Base-by-base conservation (phyloP, 805 yeast genomes). In the Teunomyces atbi region DNA sequence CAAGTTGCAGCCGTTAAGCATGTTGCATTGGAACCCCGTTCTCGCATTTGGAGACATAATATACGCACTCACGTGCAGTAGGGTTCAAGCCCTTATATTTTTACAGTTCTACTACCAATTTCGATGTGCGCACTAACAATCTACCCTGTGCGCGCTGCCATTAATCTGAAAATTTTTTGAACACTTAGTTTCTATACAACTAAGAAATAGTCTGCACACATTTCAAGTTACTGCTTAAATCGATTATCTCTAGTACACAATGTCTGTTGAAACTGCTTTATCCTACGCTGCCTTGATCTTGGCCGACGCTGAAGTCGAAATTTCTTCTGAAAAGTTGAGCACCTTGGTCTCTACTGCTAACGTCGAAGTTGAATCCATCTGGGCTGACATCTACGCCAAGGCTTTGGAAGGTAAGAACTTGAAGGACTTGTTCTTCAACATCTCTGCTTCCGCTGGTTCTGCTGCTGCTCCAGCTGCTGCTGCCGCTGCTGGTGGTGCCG, bases 211-310 rank as follows among this genome's bases (percentile, higher is more conserved):
- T 73, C 77, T 69, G 77, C 77, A 50, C 48, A 37, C 39, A 62
- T 56, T 59, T 62, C 53, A 45, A 47, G 45, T 39, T 39, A 47
- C 45, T 53, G 77, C 76, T 72, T 72, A 73, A 72, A 68, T 59
- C 61, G 77, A 73, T 73, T 73, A 73, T 66, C 64, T 71, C 77
- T 73, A 72, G 76, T 72, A 66, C 46, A 61, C 45, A 61, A 73
- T 73, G 77, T 71, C 77, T 59, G 62, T 66, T 58, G 77, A 73
- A 69, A 62, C 76, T 48, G 74, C 76, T 62, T 70, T 73, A 62
- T 72, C 77, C 45, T 73, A 73, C 73, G 77, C 77, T 51, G 76
- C 77, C 58, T 71, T 73, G 63, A 71, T 73, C 69, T 69, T 73
- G 64, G 76, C 77, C 48, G 77, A 73, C 62, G 58, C 77, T 52